Conservation (phyloP, 345 rosid genomes). For the Gossypioides kirkii region DNA sequence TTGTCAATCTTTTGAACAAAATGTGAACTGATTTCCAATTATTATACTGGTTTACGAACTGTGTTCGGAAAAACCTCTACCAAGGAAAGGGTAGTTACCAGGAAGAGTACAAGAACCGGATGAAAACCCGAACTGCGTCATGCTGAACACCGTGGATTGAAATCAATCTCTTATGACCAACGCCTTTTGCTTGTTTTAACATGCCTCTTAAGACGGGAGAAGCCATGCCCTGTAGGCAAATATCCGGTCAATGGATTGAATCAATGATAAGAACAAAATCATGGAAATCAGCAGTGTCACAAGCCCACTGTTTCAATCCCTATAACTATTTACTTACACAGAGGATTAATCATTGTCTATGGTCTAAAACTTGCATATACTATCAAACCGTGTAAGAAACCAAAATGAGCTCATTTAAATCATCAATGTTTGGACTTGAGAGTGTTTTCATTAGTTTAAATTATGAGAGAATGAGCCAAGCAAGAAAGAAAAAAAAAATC, state of each 20-base stretch:
- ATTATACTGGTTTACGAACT: background rate
- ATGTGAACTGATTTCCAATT: background rate
- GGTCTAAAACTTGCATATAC: background rate
- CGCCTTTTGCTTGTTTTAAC: conserved; percentile 52
- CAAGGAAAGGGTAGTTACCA: conserved; percentile 34
- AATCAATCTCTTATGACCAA: conserved; percentile 41
- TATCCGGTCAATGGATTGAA: conserved; percentile 3
- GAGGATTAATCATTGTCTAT: background rate
- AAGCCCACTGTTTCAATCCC: background rate
- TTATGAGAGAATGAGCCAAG: background rate
- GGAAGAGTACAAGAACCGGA: conserved; percentile 78
- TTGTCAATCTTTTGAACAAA: background rate
- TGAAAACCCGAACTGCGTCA: conserved; percentile 66
- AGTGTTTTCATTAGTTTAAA: background rate
- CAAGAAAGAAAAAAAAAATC: background rate
- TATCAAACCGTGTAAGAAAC: too few relatives aligned
- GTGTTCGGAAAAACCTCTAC: background rate
- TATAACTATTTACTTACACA: background rate
- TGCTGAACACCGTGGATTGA: conserved; percentile 66
- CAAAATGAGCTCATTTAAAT: background rate
- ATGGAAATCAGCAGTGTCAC: background rate
- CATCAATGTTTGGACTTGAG: background rate
- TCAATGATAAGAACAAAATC: conserved; percentile 1
- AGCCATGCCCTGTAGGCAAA: conserved; percentile 59
- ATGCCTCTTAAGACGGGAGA: conserved; percentile 72